Conservation (phyloP, 2,329 filamentous ascomycete species). For the Aspergillus thermomutatus region DNA sequence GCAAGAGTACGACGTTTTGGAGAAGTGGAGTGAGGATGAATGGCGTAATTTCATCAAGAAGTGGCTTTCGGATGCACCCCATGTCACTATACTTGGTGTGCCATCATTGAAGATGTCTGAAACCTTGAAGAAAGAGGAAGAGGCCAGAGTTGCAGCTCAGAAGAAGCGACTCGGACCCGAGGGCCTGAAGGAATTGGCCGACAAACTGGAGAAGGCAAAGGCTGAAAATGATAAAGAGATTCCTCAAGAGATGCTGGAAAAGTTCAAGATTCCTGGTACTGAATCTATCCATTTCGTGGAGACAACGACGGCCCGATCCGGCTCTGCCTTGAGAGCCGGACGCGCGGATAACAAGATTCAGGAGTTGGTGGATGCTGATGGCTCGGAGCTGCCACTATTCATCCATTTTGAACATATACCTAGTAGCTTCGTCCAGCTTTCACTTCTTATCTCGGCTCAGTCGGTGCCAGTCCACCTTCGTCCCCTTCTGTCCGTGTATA, state of each 20-base stretch:
- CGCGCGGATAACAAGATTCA: slow-evolving; percentile 67
- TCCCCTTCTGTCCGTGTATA: slow-evolving; percentile 79
- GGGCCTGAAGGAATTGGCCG: slow-evolving; percentile 70
- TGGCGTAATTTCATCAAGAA: slow-evolving; percentile 80
- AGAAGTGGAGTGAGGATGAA: slow-evolving; percentile 75
- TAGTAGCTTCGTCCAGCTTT: slow-evolving; percentile 87
- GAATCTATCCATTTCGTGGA: slow-evolving; percentile 95
- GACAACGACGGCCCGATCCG: slow-evolving; percentile 78
- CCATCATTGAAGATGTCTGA: slow-evolving; percentile 77
- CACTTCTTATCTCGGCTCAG: slow-evolving; percentile 74
- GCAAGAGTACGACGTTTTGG: slow-evolving; percentile 62
- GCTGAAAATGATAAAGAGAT: slow-evolving; percentile 85
- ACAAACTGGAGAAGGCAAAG: slow-evolving; percentile 79
- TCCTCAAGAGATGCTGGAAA: slow-evolving; percentile 73
- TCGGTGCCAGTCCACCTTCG: slow-evolving; percentile 76
- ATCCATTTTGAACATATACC: slow-evolving; percentile 96
- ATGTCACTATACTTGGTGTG: slow-evolving; percentile 83
- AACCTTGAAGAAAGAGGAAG: slow-evolving; percentile 77
- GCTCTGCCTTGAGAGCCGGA: slow-evolving; percentile 70
- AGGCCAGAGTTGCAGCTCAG: slow-evolving; percentile 72
- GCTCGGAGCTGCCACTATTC: slow-evolving; percentile 68
- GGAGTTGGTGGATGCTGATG: slow-evolving; percentile 67
- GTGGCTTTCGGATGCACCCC: slow-evolving; percentile 81
- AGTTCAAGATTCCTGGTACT: slow-evolving; percentile 76
- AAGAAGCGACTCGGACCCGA: slow-evolving; percentile 77